Conservation (phyloP, 2,329 filamentous ascomycete genomes). For the Penicillium polonicum region DNA sequence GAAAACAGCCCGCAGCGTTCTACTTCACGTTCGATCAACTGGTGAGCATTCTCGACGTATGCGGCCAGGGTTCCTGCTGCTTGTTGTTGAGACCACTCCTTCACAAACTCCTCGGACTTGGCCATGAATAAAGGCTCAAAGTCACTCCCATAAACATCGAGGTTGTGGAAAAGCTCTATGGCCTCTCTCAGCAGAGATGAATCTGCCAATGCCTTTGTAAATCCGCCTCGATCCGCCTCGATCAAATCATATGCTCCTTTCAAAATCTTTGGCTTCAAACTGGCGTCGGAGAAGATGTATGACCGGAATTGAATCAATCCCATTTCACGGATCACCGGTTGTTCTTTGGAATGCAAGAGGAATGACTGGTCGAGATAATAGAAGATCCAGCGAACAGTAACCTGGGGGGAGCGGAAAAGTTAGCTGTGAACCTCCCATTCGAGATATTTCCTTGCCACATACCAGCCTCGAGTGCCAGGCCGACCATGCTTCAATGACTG, state of each 20-base stretch:
- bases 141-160: slow-evolving; percentile 72
- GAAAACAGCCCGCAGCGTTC: slow-evolving; percentile 75
- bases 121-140: slow-evolving; percentile 77
- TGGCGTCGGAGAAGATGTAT: slow-evolving; percentile 54
- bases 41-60: slow-evolving; percentile 71
- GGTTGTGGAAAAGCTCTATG: slow-evolving; percentile 79
- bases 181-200: slow-evolving; percentile 67
- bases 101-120: slow-evolving; percentile 66
- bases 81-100: slow-evolving; percentile 66
- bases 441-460: slow-evolving; percentile 31
- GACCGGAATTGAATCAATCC: slow-evolving; percentile 72
- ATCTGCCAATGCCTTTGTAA: slow-evolving; percentile 56
- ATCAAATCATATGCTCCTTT: slow-evolving; percentile 76
- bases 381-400: slow-evolving; percentile 80
- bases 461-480: slow-evolving; percentile 77
- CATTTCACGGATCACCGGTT: slow-evolving; percentile 76
- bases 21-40: slow-evolving; percentile 70
- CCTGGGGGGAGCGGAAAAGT: slow-evolving; percentile 45
- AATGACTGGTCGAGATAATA: slow-evolving; percentile 93
- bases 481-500: slow-evolving; percentile 65
- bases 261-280: slow-evolving; percentile 56
- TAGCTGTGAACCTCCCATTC: not conserved
- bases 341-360: slow-evolving; percentile 69
- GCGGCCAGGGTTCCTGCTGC: slow-evolving; percentile 65
- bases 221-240: slow-evolving; percentile 64